These are phyloP conservation scores for Chaetomiaceae sp. DNA, from an alignment of 2,329 filamentous ascomycete species.

Conservation along the genomic window DNA sequence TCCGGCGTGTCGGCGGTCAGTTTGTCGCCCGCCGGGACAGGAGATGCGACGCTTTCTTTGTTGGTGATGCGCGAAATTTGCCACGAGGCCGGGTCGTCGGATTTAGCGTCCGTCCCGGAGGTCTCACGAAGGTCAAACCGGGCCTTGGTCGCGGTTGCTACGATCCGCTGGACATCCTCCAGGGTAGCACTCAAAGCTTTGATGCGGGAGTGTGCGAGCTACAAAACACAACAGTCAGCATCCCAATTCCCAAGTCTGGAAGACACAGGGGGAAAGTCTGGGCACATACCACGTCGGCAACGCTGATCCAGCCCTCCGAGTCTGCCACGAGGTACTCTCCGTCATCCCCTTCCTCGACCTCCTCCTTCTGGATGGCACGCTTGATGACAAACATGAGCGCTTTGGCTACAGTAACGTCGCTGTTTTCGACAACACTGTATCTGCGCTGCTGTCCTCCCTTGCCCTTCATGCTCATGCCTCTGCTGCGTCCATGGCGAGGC, in stretches of 20 bases:
- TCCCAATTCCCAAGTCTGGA: no score
- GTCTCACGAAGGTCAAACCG: constrained; percentile 33
- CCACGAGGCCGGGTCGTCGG: constrained; percentile 31
- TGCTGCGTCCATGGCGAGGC: constrained; percentile 36
- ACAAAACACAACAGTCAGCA: neutral
- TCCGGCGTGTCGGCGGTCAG: constrained; percentile 31
- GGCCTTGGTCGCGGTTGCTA: constrained; percentile 32
- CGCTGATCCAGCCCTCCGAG: constrained; percentile 38
- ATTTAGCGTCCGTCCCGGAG: constrained; percentile 21
- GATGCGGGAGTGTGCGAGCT: constrained; percentile 36
- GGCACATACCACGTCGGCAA: constrained; percentile 36
- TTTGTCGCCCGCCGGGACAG: constrained; percentile 25
- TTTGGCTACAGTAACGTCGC: constrained; percentile 37
- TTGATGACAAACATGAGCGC: constrained; percentile 40
- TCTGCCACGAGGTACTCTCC: constrained; percentile 33
- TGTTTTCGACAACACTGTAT: constrained; percentile 39
- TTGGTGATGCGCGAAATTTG: constrained; percentile 32
- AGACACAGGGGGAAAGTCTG: neutral
- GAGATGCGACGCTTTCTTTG: constrained; percentile 16
- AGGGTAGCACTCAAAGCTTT: constrained; percentile 33
- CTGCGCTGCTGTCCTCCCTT: constrained; percentile 34
- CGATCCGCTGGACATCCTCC: constrained; percentile 33
- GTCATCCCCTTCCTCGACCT: constrained; percentile 34
- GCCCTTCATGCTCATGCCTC: constrained; percentile 36
- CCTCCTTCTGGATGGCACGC: constrained; percentile 34